Evolutionary conservation across 352 stramenopile species (phyloP).

Genomic region (Porosira glacialis): DNA sequence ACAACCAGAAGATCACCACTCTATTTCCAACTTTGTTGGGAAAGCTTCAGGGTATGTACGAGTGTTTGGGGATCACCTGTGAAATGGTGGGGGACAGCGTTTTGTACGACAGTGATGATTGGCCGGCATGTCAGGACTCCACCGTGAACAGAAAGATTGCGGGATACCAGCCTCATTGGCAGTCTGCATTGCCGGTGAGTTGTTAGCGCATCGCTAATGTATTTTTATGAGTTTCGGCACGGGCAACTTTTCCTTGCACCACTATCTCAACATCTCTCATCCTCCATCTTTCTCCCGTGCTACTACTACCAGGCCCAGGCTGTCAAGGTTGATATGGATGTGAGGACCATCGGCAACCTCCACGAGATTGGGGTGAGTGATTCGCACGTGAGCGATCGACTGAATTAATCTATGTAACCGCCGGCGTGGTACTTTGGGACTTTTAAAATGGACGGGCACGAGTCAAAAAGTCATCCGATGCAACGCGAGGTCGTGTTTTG

Average conservation of each 20-base stretch:
- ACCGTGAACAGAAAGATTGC: conserved; percentile 2
- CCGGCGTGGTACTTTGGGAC: no score
- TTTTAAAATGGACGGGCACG: no score
- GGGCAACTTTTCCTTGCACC: no score
- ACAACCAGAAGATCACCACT: not conserved
- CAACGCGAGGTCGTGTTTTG: no score
- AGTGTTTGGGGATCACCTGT: conserved; percentile 33
- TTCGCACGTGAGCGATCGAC: no score
- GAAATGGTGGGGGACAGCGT: conserved; percentile 8
- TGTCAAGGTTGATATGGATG: conserved; percentile 49
- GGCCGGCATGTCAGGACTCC: conserved; percentile 14
- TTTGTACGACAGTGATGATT: not conserved
- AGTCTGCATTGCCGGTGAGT: not conserved
- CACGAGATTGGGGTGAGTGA: conserved; percentile 45
- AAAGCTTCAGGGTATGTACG: conserved; percentile 10
- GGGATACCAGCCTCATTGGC: not conserved
- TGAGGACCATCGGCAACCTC: conserved; percentile 43
- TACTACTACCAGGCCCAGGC: not conserved
- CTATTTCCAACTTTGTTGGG: no score
- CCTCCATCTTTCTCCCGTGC: no score
- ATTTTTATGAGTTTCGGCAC: no score
- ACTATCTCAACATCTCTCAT: no score
- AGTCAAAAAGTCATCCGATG: no score
- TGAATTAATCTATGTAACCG: no score
- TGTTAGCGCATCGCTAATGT: no score